phyloP scores from a whole-genome alignment of 352 stramenopile genomes.

The Phytophthora syringae region DNA sequence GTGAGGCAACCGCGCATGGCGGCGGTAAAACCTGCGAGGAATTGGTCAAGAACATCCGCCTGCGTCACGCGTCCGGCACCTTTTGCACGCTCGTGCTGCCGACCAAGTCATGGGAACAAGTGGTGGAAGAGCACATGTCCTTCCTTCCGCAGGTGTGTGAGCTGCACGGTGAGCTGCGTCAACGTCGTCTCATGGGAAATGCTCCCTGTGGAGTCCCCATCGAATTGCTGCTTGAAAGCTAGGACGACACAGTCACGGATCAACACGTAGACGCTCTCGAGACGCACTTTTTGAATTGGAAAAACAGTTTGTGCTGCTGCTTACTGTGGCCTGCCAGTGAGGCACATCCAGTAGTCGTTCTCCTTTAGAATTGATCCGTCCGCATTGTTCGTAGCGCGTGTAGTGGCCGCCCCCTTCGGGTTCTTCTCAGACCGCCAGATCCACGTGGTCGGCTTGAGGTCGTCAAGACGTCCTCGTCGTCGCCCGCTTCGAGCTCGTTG shows the following conservation, averaged over 20 bases:
- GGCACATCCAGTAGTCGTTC: slow-evolving; percentile 88
- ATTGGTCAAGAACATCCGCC: slow-evolving; percentile 89
- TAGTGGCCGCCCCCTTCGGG: slow-evolving; percentile 44
- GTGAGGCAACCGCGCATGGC: slow-evolving; percentile 65
- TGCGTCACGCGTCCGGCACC: slow-evolving; percentile 81
- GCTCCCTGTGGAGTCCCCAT: slow-evolving; percentile 47
- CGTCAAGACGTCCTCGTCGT: slow-evolving; percentile 81
- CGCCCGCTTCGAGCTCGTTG: slow-evolving; percentile 80
- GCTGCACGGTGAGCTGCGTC: slow-evolving; percentile 60
- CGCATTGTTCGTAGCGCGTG: slow-evolving; percentile 63
- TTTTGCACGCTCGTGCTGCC: slow-evolving; percentile 78
- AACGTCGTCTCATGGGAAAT: slow-evolving; percentile 63
- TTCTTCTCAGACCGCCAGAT: slow-evolving; percentile 83
- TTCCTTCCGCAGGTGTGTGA: slow-evolving; percentile 50
- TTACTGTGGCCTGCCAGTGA: slow-evolving; percentile 39
- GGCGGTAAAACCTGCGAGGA: slow-evolving; percentile 80
- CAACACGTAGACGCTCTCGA: too few relatives aligned
- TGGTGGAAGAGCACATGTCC: slow-evolving; percentile 46
- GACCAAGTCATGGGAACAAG: slow-evolving; percentile 49
- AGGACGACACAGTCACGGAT: too few relatives aligned
- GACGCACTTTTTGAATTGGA: slow-evolving; percentile 20
- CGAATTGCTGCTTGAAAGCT: slow-evolving; percentile 50
- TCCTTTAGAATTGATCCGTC: slow-evolving; percentile 68
- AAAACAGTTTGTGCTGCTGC: neutral
- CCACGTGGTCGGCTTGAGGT: slow-evolving; percentile 56